phyloP scores from a whole-genome alignment of 164 flowering plant species.

The Vitis rotundifolia region DNA sequence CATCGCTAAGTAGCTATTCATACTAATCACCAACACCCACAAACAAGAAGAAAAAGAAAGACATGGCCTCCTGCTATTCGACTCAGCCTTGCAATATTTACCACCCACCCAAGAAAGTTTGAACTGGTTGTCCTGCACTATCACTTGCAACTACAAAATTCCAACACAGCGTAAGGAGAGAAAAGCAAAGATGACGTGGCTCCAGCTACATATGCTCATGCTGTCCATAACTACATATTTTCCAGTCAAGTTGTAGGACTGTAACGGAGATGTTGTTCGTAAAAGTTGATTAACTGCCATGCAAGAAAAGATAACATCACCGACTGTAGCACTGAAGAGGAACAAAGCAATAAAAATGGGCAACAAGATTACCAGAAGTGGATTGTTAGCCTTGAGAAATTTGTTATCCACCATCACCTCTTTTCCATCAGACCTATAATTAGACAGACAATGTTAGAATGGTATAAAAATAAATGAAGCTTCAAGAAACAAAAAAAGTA shows the following conservation, averaged over 20 bases:
- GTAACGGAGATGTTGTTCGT: constrained; percentile 83
- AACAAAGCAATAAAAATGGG: background rate
- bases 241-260: constrained; percentile 35
- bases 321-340: background rate
- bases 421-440: constrained; percentile 75
- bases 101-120: background rate
- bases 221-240: background rate
- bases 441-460: constrained; percentile 2
- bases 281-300: constrained; percentile 75
- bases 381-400: constrained; percentile 65
- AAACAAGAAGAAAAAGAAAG: background rate
- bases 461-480: background rate
- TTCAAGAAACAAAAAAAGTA: background rate
- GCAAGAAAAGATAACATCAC: background rate
- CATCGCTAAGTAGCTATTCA: too few relatives aligned
- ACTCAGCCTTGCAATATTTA: background rate
- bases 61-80: background rate
- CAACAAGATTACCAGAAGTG: constrained; percentile 56
- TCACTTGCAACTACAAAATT: constrained; percentile 16
- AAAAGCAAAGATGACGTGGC: background rate
- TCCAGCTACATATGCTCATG: background rate
- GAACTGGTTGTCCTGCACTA: constrained; percentile 7
- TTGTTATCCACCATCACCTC: constrained; percentile 79
- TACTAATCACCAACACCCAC: background rate
- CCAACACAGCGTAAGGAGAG: constrained; percentile 7